phyloP scores from a whole-genome alignment of 2,329 filamentous ascomycete genomes.

The Metarhizium anisopliae region DNA sequence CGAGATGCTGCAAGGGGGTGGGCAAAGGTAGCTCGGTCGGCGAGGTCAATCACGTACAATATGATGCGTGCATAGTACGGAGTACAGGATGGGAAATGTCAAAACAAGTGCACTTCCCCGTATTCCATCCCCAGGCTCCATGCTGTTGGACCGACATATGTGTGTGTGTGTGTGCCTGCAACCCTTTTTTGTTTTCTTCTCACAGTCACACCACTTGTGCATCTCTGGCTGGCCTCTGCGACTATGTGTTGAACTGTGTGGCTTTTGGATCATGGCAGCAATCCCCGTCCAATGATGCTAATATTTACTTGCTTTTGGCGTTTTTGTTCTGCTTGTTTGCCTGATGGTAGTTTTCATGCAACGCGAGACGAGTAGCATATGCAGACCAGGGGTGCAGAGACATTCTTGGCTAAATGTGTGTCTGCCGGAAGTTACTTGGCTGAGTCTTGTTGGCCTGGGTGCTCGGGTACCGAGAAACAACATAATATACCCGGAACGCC shows the following conservation, averaged over 20 bases:
- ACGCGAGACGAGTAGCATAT: neutral
- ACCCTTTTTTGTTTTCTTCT: neutral
- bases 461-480: neutral
- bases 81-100: neutral
- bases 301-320: neutral
- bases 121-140: neutral
- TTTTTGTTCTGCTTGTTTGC: neutral
- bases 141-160: neutral
- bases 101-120: neutral
- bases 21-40: neutral
- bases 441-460: neutral
- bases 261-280: neutral
- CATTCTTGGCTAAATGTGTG: neutral
- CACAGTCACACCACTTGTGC: neutral
- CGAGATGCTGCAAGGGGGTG: slow-evolving; percentile 4
- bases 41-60: neutral
- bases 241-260: neutral
- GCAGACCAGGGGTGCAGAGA: neutral
- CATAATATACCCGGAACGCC: neutral
- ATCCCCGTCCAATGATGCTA: neutral
- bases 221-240: neutral
- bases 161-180: neutral
- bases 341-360: neutral
- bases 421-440: neutral
- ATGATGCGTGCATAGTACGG: neutral